Evolutionary conservation across 352 stramenopile species (phyloP).

Genomic region (Pythium pyrilobum): DNA sequence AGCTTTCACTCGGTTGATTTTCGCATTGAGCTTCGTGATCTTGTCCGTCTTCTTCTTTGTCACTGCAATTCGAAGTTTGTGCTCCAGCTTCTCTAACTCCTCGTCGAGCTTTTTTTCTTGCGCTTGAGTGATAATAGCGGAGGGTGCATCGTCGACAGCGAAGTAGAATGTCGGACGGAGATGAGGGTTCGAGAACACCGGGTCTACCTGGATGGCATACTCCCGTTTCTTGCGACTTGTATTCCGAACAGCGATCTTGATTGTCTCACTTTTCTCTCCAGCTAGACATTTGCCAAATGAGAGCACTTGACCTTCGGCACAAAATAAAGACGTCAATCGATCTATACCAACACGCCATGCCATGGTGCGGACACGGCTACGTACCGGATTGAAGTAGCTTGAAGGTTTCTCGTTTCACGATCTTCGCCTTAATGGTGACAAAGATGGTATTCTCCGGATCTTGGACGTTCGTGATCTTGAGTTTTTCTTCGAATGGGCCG

Average conservation of each 20-base stretch:
- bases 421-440: constrained; percentile 87
- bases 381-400: constrained; percentile 86
- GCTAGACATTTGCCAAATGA: constrained; percentile 81
- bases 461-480: constrained; percentile 89
- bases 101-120: constrained; percentile 89
- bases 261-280: constrained; percentile 74
- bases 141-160: constrained; percentile 75
- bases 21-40: constrained; percentile 78
- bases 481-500: constrained; percentile 84
- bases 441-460: constrained; percentile 83
- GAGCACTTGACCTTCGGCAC: constrained; percentile 60
- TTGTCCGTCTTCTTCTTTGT: constrained; percentile 90
- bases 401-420: constrained; percentile 88
- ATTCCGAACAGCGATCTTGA: constrained; percentile 85
- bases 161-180: constrained; percentile 82
- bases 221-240: constrained; percentile 85
- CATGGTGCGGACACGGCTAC: no score
- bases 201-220: constrained; percentile 84
- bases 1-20: constrained; percentile 77
- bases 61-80: constrained; percentile 84
- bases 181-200: constrained; percentile 51
- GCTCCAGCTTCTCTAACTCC: constrained; percentile 86
- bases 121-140: constrained; percentile 80
- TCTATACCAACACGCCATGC: not conserved
- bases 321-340: constrained; percentile 3